Evolutionary conservation across 108 stramenopile species (phyloP).

Genomic region (Nitzschia sp.): DNA sequence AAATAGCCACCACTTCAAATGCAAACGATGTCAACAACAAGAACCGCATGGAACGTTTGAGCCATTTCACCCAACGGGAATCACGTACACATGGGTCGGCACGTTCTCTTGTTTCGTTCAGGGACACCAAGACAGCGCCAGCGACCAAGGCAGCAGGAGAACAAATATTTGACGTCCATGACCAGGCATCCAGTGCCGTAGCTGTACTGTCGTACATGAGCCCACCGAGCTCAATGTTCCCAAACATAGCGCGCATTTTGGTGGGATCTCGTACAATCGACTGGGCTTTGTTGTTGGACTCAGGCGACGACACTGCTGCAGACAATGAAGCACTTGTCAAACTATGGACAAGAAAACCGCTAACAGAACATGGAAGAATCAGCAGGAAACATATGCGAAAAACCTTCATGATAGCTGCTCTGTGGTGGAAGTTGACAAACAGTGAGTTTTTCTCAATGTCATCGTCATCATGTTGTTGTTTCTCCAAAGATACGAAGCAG

Average conservation of each 20-base stretch:
- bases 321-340: no score
- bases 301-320: no score
- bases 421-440: no score
- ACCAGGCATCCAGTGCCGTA: conserved; percentile 40
- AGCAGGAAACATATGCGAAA: no score
- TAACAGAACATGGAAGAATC: no score
- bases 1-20: conserved; percentile 46
- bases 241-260: not conserved
- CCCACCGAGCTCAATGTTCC: conserved; percentile 3
- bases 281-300: no score
- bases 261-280: no score
- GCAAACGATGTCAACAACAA: conserved; percentile 46
- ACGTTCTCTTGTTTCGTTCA: conserved; percentile 36
- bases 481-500: no score
- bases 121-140: conserved; percentile 51
- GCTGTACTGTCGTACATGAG: conserved; percentile 24
- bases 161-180: conserved; percentile 35
- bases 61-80: conserved; percentile 24
- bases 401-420: no score
- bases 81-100: conserved; percentile 20
- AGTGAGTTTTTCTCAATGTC: no score
- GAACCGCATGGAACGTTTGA: conserved; percentile 40
- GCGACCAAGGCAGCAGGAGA: conserved; percentile 58
- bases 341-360: no score
- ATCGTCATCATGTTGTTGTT: no score